Evolutionary conservation across 2,329 filamentous ascomycete genomes (phyloP), one percentile per base, ranked within the genome.

Genomic region (Decorospora gaudefroyi): DNA sequence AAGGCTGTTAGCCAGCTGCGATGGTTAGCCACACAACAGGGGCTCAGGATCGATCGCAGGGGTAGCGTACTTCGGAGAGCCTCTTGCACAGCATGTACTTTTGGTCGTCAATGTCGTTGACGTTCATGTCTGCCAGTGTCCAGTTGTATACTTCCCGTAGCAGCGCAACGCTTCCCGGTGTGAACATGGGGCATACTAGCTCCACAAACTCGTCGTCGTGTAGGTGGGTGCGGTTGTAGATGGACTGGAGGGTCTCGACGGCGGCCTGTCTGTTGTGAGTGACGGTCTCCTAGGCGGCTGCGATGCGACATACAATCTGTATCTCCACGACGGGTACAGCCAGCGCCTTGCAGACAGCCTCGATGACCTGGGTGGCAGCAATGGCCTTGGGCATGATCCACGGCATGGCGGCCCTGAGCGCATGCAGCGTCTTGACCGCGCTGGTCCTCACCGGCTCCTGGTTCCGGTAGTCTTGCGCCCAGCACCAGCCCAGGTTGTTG

Each of bases 1-100:
- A 11, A 96, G 76, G 60, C 88, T 88, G 16, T 91, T 92, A 7
- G 96, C 77, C 75, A 96, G 83, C 88, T 93, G 53, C 21, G 2
- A 7, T 13, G 0, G 34, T 67, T 45, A 67, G 62, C 49, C 37
- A 49, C 34, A 40, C 10, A 15, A 23, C 33, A 51, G 33, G 39
- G 50, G 26, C 39, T 17, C 35, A 21, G 25, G 21, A 28, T 22
- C 26, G n/a, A 25, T 19, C 4, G 11, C 17, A 9, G 16, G 25
- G 34, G 6, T 38, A 11, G 12, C 73, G 55, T 78, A 90, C 88
- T 81, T 99, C 93, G 1, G 91, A 90, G 32, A 97, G 82, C 71
- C 95, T 96, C 74, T 97, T 97, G 27, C 88, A 84, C 57, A 96
- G 84, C 42, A 89, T 84, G 67, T 99, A 97, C 66, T 90, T 95